phyloP scores from a whole-genome alignment of 1,139 yeast genomes.

The Scheffersomyces lignicola region DNA sequence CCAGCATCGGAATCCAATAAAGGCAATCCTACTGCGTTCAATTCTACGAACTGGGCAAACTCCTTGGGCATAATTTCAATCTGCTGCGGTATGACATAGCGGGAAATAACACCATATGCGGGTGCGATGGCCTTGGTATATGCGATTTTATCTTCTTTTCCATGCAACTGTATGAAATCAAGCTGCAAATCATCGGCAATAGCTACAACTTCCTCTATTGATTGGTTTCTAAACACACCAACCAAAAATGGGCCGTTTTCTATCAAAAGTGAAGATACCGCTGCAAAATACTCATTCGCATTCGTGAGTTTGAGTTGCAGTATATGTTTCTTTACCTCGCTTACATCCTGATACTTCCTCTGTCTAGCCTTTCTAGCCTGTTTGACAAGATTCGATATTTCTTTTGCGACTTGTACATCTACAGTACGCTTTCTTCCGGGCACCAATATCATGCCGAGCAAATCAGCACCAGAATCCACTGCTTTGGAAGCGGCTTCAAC shows the following conservation, averaged over 20 bases:
- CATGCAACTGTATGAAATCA: slow-evolving; percentile 89
- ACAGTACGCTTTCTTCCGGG: slow-evolving; percentile 80
- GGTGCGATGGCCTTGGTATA: slow-evolving; percentile 45
- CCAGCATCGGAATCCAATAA: slow-evolving; percentile 87
- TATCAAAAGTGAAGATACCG: slow-evolving; percentile 27
- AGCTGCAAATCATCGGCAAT: slow-evolving; percentile 50
- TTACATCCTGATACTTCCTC: slow-evolving; percentile 19
- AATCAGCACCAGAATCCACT: slow-evolving; percentile 66
- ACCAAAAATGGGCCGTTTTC: slow-evolving; percentile 71
- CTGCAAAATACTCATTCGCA: slow-evolving; percentile 35
- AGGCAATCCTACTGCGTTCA: slow-evolving; percentile 47
- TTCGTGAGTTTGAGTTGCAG: slow-evolving; percentile 15
- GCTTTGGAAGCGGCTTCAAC: slow-evolving; percentile 71
- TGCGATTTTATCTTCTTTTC: slow-evolving; percentile 66
- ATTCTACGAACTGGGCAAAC: slow-evolving; percentile 16
- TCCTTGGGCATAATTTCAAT: slow-evolving; percentile 20
- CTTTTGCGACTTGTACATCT: slow-evolving; percentile 49
- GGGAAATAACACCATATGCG: slow-evolving; percentile 63
- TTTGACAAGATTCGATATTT: slow-evolving; percentile 45
- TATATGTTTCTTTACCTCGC: slow-evolving; percentile 20
- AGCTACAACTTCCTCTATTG: slow-evolving; percentile 56
- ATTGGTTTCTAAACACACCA: slow-evolving; percentile 89
- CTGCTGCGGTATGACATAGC: slow-evolving; percentile 67
- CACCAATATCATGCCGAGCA: slow-evolving; percentile 83
- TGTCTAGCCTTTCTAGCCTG: slow-evolving; percentile 16